Base-by-base conservation (phyloP, 192 early-diverging fungal species). In the Backusella morwellensis region DNA sequence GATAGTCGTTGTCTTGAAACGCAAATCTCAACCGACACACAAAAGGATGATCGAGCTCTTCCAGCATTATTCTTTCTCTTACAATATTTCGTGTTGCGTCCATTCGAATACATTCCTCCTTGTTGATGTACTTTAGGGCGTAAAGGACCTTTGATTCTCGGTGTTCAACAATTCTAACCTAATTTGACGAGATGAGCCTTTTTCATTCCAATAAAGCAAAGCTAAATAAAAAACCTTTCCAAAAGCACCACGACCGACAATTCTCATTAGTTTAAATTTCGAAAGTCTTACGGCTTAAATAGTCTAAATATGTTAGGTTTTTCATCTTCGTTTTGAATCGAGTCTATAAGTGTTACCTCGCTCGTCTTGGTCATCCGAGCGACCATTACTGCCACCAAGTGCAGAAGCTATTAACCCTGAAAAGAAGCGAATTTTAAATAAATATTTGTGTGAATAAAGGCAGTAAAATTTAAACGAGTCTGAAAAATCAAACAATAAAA, bases 91-190 rank as follows among this genome's bases (percentile, higher is more conserved):
- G 87, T 26, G 93, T 86, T 4, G 93, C 93, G 67, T 90, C 85
- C 92, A 94, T 94, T 77, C 88, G 86, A 35, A 97, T 93, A 75
- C 94, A 95, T 82, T 96, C 88, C n/a, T 83, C 84, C 79, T 97
- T 97, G 75, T 93, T 91, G 77, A 97, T 97, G 76, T 94, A 95
- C 75, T 97, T 97, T 29, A 97, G 85, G 14, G 95, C 95, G 79
- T 90, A 95, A 35, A 91, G 84, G 42, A 85, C 86, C 26, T 84
- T 86, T 70, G 92, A 88, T 82, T 94, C 89, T 42, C 85, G 86
- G 76, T 94, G 89, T 78, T 95, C 87, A 14, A 95, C 95, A 50
- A 97, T 91, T 26, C 92, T 89, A 70, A 96, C 95, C 93, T 94
- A 74, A 47, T 26, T 8, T 23, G 44, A 69, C 19, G 29, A 42